phyloP scores from a whole-genome alignment of 2,329 filamentous ascomycete species.

The Pestalotiopsis sp. region DNA sequence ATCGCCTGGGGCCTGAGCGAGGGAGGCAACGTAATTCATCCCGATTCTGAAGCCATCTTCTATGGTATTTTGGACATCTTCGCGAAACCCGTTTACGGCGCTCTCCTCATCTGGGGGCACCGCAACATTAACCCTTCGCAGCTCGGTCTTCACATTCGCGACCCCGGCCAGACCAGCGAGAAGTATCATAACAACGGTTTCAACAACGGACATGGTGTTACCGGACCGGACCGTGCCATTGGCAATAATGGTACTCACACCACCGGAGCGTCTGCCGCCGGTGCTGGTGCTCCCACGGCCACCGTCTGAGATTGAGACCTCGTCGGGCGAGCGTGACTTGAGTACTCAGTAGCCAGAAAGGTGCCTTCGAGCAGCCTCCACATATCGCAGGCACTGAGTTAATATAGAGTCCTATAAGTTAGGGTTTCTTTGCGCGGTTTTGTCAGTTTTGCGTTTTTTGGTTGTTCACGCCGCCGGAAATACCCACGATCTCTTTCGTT shows the following conservation, averaged over 20 bases:
- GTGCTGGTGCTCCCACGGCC: not conserved
- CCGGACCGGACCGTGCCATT: slow-evolving; percentile 3
- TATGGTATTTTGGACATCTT: slow-evolving; percentile 69
- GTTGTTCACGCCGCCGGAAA: not conserved
- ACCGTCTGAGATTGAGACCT: not conserved
- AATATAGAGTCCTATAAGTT: not conserved
- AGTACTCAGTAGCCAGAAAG: not conserved
- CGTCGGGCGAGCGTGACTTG: not conserved
- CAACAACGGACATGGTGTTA: slow-evolving; percentile 6
- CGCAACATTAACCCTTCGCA: slow-evolving; percentile 60
- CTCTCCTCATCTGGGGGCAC: slow-evolving; percentile 64
- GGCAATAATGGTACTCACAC: slow-evolving; percentile 3
- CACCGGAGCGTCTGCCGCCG: not conserved
- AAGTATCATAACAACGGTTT: slow-evolving; percentile 20
- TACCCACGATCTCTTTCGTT: not conserved
- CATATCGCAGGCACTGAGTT: not conserved
- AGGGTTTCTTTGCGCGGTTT: no score
- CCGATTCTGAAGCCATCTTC: slow-evolving; percentile 69
- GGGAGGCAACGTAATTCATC: slow-evolving; percentile 66
- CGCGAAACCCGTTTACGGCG: slow-evolving; percentile 66
- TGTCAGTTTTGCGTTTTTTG: not conserved
- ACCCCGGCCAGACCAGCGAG: slow-evolving; percentile 25
- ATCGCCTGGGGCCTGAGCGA: slow-evolving; percentile 66
- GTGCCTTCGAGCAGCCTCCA: not conserved
- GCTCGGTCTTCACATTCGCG: slow-evolving; percentile 52